A percentile compares a stretch with the other conserved stretches of the same genome.
These are phyloP conservation scores for Melampsora medusae DNA, from an alignment of 1,284 basidiomycete genomes.

Conservation along the genomic window DNA sequence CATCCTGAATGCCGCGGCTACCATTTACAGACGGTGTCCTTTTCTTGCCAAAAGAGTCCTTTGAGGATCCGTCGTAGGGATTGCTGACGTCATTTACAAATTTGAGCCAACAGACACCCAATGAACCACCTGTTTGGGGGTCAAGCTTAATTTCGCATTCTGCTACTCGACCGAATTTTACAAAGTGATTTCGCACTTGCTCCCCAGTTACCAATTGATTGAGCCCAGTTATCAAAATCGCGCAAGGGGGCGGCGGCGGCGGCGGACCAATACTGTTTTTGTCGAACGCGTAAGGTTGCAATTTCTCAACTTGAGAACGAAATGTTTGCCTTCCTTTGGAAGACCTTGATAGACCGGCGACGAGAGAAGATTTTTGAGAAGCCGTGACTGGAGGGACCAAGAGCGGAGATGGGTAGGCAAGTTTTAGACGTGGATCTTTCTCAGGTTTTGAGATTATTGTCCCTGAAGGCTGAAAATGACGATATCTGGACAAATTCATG, in stretches of 20 bases:
- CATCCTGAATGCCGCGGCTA: slow-evolving; percentile 53
- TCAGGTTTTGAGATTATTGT: slow-evolving; percentile 20
- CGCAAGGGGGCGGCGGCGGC: slow-evolving; percentile 65
- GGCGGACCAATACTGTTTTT: slow-evolving; percentile 69
- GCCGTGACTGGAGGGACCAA: slow-evolving; percentile 45
- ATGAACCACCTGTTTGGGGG: slow-evolving; percentile 71
- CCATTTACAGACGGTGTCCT: slow-evolving; percentile 53
- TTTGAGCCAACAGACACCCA: slow-evolving; percentile 78
- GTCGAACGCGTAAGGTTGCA: slow-evolving; percentile 65
- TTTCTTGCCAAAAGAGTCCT: slow-evolving; percentile 46
- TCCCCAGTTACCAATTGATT: slow-evolving; percentile 69
- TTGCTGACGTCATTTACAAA: slow-evolving; percentile 59
- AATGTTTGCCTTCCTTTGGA: slow-evolving; percentile 29
- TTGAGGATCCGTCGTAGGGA: slow-evolving; percentile 48
- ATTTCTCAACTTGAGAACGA: slow-evolving; percentile 21
- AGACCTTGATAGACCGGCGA: slow-evolving; percentile 45
- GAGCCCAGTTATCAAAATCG: slow-evolving; percentile 71
- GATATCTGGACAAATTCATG: slow-evolving; percentile 44
- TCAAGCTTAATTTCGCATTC: slow-evolving; percentile 79
- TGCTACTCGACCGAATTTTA: slow-evolving; percentile 66
- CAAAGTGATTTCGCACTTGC: slow-evolving; percentile 69
- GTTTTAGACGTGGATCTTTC: slow-evolving; percentile 32
- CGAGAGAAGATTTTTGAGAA: slow-evolving; percentile 45
- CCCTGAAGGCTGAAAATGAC: slow-evolving; percentile 32
- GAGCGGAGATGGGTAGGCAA: slow-evolving; percentile 46